These are phyloP conservation scores for Xylona heveae DNA, from an alignment of 495 filamentous ascomycete species.

Conservation along the genomic window DNA sequence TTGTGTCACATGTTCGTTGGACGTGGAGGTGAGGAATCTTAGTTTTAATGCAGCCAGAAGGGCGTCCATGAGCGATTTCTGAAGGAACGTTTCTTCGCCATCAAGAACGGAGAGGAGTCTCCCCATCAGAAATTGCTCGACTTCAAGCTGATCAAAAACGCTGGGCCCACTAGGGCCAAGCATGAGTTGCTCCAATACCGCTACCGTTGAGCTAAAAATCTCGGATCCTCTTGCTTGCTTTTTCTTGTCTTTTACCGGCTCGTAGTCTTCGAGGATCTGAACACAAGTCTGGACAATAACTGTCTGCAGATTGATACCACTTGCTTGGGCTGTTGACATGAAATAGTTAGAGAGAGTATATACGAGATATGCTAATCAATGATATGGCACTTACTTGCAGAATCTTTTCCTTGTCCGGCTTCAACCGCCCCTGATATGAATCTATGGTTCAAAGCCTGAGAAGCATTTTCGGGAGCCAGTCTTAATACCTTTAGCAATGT, in stretches of 20 bases:
- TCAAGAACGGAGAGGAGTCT: constrained; percentile 42
- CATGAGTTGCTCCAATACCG: constrained; percentile 54
- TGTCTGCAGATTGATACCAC: constrained; percentile 18
- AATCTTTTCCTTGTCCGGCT: too few species aligned
- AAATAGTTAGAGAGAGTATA: too few species aligned
- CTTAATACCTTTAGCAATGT: too few species aligned
- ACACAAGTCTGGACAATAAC: constrained; percentile 18
- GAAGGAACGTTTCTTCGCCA: constrained; percentile 38
- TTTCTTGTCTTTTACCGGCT: too few species aligned
- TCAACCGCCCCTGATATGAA: too few species aligned
- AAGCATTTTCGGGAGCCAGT: too few species aligned
- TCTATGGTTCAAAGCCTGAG: too few species aligned
- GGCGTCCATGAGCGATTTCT: constrained; percentile 55
- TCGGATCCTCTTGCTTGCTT: constrained; percentile 14
- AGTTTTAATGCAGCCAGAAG: constrained; percentile 49
- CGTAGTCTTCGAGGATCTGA: constrained; percentile 15
- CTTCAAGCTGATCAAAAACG: constrained; percentile 39
- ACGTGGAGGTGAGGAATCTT: constrained; percentile 23
- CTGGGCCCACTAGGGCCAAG: constrained; percentile 44
- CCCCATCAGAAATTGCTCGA: constrained; percentile 54
- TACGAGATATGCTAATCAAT: too few species aligned
- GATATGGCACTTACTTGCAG: too few species aligned
- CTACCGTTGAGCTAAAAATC: constrained; percentile 47
- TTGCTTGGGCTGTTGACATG: constrained; percentile 11
- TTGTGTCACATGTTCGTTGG: too few species aligned